Percentiles rank a stretch among this genome's conserved stretches.
phyloP scores from a whole-genome alignment of 768 basidiomycete genomes.

The Coprinopsis sp. region DNA sequence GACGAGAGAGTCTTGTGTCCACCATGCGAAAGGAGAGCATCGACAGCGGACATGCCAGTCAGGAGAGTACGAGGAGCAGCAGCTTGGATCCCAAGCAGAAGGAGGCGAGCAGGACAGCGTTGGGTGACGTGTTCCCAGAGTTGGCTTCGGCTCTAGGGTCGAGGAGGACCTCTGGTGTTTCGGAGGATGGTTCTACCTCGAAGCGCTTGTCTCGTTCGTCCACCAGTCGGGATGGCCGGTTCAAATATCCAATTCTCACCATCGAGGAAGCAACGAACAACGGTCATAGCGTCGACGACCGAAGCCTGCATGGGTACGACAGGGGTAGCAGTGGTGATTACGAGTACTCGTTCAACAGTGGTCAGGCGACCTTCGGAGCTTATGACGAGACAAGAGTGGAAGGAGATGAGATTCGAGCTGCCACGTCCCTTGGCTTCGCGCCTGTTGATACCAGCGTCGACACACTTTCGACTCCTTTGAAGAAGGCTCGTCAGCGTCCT shows the following conservation, averaged over 20 bases:
- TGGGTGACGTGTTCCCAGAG: slow-evolving; percentile 60
- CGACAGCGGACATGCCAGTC: slow-evolving; percentile 16
- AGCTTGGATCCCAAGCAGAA: too few species aligned
- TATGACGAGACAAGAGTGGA: too few species aligned
- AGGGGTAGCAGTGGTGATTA: slow-evolving; percentile 16
- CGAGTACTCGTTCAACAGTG: slow-evolving; percentile 11
- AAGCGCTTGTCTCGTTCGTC: neutral
- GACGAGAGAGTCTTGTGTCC: slow-evolving; percentile 20
- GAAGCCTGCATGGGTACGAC: slow-evolving; percentile 1
- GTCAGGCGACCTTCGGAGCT: slow-evolving; percentile 12
- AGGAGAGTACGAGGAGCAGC: slow-evolving; percentile 41
- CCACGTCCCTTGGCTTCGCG: too few species aligned
- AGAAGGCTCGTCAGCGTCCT: slow-evolving; percentile 49
- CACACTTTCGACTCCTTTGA: slow-evolving; percentile 43
- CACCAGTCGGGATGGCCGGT: too few species aligned
- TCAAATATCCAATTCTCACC: slow-evolving; percentile 30
- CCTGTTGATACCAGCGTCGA: too few species aligned
- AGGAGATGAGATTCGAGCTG: too few species aligned
- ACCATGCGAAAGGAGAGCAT: slow-evolving; percentile 34
- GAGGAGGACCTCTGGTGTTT: too few species aligned
- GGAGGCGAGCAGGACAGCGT: slow-evolving; percentile 49
- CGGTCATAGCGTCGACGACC: slow-evolving; percentile 33
- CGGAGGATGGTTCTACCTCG: neutral
- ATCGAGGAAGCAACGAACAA: slow-evolving; percentile 53
- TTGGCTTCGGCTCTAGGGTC: slow-evolving; percentile 12